Evolutionary conservation across 495 filamentous ascomycete species (phyloP).

Genomic region (Hypoxylon lienhwacheense): DNA sequence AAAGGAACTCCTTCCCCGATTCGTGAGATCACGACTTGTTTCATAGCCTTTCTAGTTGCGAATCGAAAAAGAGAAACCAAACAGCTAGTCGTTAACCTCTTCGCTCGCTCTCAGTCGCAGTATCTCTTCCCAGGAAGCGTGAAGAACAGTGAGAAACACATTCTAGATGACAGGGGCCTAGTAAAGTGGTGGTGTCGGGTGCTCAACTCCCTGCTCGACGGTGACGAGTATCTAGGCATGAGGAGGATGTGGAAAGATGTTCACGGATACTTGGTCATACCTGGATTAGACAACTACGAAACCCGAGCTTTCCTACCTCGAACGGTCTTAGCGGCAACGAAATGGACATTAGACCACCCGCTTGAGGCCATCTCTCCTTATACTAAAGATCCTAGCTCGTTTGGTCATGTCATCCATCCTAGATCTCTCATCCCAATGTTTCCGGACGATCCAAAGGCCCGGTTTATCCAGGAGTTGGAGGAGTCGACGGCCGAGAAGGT

Average conservation of each 20-base stretch:
- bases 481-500: conserved; percentile 65
- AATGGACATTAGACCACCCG: conserved; percentile 60
- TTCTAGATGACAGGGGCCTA: conserved; percentile 85
- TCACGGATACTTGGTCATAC: conserved; percentile 81
- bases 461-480: conserved; percentile 87
- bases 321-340: conserved; percentile 46
- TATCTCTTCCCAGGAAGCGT: conserved; percentile 94
- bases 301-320: conserved; percentile 61
- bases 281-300: conserved; percentile 78
- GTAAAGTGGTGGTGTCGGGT: conserved; percentile 95
- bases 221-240: conserved; percentile 37
- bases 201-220: conserved; percentile 71
- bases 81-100: conserved; percentile 81
- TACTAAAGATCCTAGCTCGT: conserved; percentile 56
- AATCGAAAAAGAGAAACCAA: conserved; percentile 67
- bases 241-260: conserved; percentile 42
- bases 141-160: conserved; percentile 82
- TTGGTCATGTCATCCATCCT: conserved; percentile 58
- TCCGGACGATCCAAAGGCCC: conserved; percentile 93
- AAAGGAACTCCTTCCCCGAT: conserved; percentile 70
- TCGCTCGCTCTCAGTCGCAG: conserved; percentile 88
- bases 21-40: conserved; percentile 68
- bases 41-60: conserved; percentile 72
- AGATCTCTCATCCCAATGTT: conserved; percentile 86
- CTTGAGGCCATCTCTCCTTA: conserved; percentile 64